Base-by-base conservation (phyloP, 306 rosid species). In the Pterocarpus macrocarpus region DNA sequence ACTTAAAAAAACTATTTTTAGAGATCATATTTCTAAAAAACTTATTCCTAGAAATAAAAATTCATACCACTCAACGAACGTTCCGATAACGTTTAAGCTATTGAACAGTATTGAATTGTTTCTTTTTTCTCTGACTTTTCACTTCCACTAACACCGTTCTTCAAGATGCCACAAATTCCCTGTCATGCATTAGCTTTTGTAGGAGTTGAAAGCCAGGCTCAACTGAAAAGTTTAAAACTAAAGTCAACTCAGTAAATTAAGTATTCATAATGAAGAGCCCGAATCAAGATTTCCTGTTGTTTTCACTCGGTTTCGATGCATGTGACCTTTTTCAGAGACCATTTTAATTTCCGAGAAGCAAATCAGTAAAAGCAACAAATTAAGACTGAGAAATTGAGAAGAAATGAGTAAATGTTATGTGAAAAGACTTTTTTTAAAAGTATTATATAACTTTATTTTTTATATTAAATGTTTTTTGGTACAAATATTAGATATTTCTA, bases 211-310 rank as follows among this genome's bases (percentile, higher is more conserved):
- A 57, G 32, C 68, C 78, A 39, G 43, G 16, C 71, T 77, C 75
- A 13, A 45, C 80, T 73, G 32, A 55, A 78, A 83, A 66, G 36
- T 5, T 66, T 66, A 30, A 52, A 52, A 33, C 14, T 1, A 65
- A 79, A 84, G 87, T 79, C 81, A 73, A 84, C 81, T 73, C 22
- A 5, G 73, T 16, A 14, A 67, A 78, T 78, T 53, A 65, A 65
- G 43, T 41, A 33, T 53, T 9, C 49, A 2, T 22, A 53, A 67
- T 66, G 39, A 61, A 78, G 55, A 43, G 10, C 58, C 57, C 30
- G 35, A 39, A 38, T 17, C 39, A 57, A 11, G 4, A n/a, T 50
- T 28, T 55, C 75, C 36, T 79, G 49, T 69, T 70, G 6, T 44
- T 69, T 70, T 59, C 77, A 70, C 74, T 66, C 38, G 13, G 30